Percentiles rank a stretch among this genome's conserved stretches.
Conservation (phyloP, 371 early-diverging fungal genomes). For the Mucor velutinosus region DNA sequence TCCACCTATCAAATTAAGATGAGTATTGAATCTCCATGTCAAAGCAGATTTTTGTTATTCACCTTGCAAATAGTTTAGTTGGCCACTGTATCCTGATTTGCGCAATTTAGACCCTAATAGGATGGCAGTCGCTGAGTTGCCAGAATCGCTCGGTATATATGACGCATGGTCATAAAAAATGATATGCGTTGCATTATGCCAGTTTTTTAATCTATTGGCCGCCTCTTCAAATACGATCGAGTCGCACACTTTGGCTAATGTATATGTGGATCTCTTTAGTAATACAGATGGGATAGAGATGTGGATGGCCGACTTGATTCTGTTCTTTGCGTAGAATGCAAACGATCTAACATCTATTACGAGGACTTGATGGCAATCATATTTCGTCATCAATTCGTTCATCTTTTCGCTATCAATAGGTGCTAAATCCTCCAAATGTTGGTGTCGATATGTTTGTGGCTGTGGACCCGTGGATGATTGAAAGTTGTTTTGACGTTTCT, state of each 20-base stretch:
- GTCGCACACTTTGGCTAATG: constrained; percentile 45
- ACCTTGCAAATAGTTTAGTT: constrained; percentile 28
- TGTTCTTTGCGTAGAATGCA: constrained; percentile 25
- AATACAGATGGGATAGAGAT: constrained; percentile 52
- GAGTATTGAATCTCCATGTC: neutral
- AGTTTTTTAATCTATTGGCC: constrained; percentile 30
- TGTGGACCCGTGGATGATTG: neutral
- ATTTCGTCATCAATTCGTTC: constrained; percentile 1
- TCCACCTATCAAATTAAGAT: constrained; percentile 24
- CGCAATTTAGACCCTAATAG: constrained; percentile 32
- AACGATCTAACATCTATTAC: constrained; percentile 55
- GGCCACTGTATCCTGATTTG: constrained; percentile 14
- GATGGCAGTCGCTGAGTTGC: constrained; percentile 33
- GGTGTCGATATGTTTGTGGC: neutral
- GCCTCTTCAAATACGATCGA: constrained; percentile 32
- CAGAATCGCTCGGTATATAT: constrained; percentile 33
- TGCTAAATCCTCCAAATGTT: constrained; percentile 10
- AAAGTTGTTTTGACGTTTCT: constrained; percentile 12
- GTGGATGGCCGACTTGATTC: constrained; percentile 43
- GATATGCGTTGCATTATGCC: constrained; percentile 40
- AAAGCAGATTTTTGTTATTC: neutral
- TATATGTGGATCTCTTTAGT: constrained; percentile 47
- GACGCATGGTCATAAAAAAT: constrained; percentile 53
- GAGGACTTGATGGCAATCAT: constrained; percentile 14
- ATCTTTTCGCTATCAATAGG: constrained; percentile 7